phyloP scores from a whole-genome alignment of 78 protist species.

The Cavenderia fasciculata region DNA sequence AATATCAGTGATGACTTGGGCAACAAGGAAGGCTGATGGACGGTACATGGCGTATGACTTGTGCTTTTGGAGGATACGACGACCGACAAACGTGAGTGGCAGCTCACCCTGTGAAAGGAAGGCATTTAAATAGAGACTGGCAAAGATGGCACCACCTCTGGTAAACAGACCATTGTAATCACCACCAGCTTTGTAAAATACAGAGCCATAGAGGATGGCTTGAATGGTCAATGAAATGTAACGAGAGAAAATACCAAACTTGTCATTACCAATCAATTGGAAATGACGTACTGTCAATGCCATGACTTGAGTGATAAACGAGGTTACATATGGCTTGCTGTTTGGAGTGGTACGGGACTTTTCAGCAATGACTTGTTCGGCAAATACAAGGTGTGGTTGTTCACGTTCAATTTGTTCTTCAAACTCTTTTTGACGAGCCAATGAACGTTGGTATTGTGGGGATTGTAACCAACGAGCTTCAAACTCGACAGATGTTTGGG shows the following conservation, averaged over 20 bases:
- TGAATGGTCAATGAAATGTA: constrained; percentile 25
- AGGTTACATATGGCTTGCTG: neutral
- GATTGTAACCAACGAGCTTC: constrained; percentile 51
- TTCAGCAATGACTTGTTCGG: constrained; percentile 10
- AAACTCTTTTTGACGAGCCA: neutral
- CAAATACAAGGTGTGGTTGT: constrained; percentile 28
- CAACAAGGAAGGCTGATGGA: constrained; percentile 51
- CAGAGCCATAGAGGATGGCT: constrained; percentile 44
- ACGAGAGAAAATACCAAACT: neutral
- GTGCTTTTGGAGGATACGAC: constrained; percentile 65
- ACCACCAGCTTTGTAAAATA: neutral
- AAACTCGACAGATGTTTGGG: constrained; percentile 59
- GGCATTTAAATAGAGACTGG: constrained; percentile 14
- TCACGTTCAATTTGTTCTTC: constrained; percentile 23
- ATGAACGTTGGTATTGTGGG: neutral
- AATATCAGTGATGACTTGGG: constrained; percentile 55
- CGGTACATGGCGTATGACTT: constrained; percentile 64
- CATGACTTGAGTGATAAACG: constrained; percentile 16
- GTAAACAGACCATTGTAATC: constrained; percentile 16
- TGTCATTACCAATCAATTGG: constrained; percentile 20
- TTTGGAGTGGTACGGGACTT: constrained; percentile 27
- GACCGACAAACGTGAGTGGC: constrained; percentile 9
- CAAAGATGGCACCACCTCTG: constrained; percentile 55
- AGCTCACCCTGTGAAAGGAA: constrained; percentile 7
- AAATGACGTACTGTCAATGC: constrained; percentile 40